Evolutionary conservation across 257 asterid genomes (phyloP), one percentile per base, ranked within the genome.

Genomic region (Fraxinus pennsylvanica): DNA sequence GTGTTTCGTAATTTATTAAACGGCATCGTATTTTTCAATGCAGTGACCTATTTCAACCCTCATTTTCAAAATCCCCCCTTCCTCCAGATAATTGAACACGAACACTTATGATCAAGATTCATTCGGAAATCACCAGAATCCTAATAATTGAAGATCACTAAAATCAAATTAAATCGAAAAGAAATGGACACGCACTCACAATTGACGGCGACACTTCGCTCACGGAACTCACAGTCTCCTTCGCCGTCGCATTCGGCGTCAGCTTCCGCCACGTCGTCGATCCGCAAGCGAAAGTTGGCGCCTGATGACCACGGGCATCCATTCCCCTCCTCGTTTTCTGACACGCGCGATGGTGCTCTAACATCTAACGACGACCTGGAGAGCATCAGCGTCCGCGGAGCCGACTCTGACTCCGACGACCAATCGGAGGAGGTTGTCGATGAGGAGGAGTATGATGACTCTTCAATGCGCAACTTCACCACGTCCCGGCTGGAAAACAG

Each of bases 191-290:
- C 71, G 15, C 76, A 68, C 54, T 39, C 72, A 29, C 97, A 90
- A 77, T 77, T 89, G 36, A 87, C 95, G 50, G 94, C 94, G 39
- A 91, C 99, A 38, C 96, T 85, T 78, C 97, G 99, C 35, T 96
- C 99, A 0, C 94, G 99, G 74, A 93, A 94, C 80, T 93, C 97
- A n/a, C 98, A 90, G 43, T 89, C 99, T 6, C 92, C 97, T 79
- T 96, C 99, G 36, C 98, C 99, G 2, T 93, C 99, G 29, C 98
- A 93, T 85, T 96, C 99, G 14, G 97, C 98, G 9, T 89, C 99
- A 67, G 98, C 99, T 77, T 93, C 99, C 74, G 98, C 96, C 81
- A 91, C 97, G 45, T 96, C 99, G 15, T 89, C 98, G 3, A 85
- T 96, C 76, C 97, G 82, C 87, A 92, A 93, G 83, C 97, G 99